Percentiles rank a stretch among this genome's conserved stretches.
Conservation (phyloP, 441 rosid species). For the Arabidopsis lyrata region DNA sequence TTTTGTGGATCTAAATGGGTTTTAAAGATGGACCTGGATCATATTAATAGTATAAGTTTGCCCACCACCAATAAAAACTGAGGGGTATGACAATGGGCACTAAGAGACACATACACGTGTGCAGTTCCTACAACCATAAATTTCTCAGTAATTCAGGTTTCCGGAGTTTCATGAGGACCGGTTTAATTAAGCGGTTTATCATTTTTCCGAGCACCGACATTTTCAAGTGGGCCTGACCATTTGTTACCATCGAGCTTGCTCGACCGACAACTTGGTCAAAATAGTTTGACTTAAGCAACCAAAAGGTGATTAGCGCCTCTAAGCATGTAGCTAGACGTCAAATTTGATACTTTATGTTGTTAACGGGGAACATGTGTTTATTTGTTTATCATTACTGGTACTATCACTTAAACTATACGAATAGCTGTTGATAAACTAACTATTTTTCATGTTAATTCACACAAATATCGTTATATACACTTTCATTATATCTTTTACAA, state of each 20-base stretch:
- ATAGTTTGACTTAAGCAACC: slow-evolving; percentile 37
- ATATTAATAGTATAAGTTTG: neutral
- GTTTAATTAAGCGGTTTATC: slow-evolving; percentile 37
- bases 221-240: slow-evolving; percentile 14
- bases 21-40: slow-evolving; percentile 30
- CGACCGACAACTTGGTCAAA: slow-evolving; percentile 46
- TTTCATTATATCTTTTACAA: too few species aligned
- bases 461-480: too few species aligned
- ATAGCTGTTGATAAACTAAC: neutral
- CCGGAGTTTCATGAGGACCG: slow-evolving; percentile 2
- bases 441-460: too few species aligned
- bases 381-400: neutral
- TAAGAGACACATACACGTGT: slow-evolving; percentile 43
- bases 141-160: slow-evolving; percentile 32
- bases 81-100: slow-evolving; percentile 21
- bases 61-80: slow-evolving; percentile 12
- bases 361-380: slow-evolving; percentile 31
- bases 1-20: neutral
- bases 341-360: too few species aligned
- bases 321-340: too few species aligned
- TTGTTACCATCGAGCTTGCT: slow-evolving; percentile 34
- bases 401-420: neutral
- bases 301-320: slow-evolving; percentile 21
- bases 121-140: slow-evolving; percentile 41
- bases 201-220: slow-evolving; percentile 46